These are phyloP conservation scores for Licmophora abbreviata DNA, from an alignment of 108 stramenopile genomes.

Conservation along the genomic window DNA sequence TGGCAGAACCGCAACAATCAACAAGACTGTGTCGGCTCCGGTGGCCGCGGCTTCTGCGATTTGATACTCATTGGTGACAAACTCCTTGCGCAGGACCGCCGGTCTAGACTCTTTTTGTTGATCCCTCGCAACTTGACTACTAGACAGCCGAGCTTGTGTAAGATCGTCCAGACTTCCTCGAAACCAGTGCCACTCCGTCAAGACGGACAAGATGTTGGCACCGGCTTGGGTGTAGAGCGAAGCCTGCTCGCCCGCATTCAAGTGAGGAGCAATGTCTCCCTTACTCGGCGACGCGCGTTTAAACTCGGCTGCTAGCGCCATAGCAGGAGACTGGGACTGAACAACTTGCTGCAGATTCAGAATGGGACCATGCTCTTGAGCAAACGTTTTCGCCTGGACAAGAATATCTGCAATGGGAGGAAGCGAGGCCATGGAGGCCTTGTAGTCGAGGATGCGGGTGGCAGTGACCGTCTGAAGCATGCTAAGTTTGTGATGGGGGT, in stretches of 20 bases:
- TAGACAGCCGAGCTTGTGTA: slow-evolving; percentile 48
- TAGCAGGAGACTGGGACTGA: slow-evolving; percentile 45
- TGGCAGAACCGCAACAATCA: slow-evolving; percentile 90
- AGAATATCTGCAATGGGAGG: slow-evolving; percentile 26
- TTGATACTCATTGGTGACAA: slow-evolving; percentile 81
- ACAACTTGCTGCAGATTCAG: slow-evolving; percentile 54
- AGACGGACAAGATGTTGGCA: slow-evolving; percentile 85
- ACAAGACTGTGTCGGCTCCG: slow-evolving; percentile 92
- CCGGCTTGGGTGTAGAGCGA: slow-evolving; percentile 75
- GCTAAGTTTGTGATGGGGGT: slow-evolving; percentile 55
- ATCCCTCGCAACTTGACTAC: too few relatives aligned
- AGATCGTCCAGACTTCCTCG: slow-evolving; percentile 83
- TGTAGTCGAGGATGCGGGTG: slow-evolving; percentile 63
- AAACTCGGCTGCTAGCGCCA: slow-evolving; percentile 98
- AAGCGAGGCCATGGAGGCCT: slow-evolving; percentile 14
- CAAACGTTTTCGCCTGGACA: slow-evolving; percentile 33
- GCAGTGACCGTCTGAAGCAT: slow-evolving; percentile 81
- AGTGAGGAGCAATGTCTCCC: slow-evolving; percentile 76
- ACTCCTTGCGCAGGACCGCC: slow-evolving; percentile 93
- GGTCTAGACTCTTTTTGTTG: slow-evolving; percentile 34
- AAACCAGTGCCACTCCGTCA: slow-evolving; percentile 96
- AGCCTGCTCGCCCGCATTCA: slow-evolving; percentile 80
- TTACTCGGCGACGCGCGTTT: slow-evolving; percentile 95
- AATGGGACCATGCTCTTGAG: slow-evolving; percentile 45
- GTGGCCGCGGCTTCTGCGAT: slow-evolving; percentile 89